phyloP scores from a whole-genome alignment of 2,329 filamentous ascomycete species.

The Verticillium longisporum region DNA sequence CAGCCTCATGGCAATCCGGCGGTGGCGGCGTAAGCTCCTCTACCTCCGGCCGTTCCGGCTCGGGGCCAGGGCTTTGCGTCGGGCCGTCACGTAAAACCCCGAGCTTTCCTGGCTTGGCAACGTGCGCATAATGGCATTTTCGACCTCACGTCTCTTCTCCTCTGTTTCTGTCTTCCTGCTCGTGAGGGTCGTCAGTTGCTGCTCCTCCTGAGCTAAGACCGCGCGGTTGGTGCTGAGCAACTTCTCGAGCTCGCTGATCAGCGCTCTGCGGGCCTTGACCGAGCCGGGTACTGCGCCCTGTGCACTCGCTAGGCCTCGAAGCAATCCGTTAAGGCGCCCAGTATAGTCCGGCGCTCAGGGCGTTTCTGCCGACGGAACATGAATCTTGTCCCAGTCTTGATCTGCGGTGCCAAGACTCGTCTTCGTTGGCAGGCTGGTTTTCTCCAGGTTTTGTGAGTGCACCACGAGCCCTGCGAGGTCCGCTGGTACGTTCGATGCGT shows the following conservation, averaged over 20 bases:
- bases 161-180: constrained; percentile 69
- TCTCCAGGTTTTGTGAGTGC: constrained; percentile 66
- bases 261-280: constrained; percentile 72
- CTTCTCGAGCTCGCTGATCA: constrained; percentile 77
- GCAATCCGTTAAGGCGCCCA: constrained; percentile 78
- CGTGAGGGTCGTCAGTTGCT: constrained; percentile 55
- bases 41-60: constrained; percentile 69
- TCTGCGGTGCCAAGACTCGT: constrained; percentile 64
- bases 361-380: constrained; percentile 58
- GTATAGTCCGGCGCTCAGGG: constrained; percentile 88
- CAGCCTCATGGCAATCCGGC: constrained; percentile 30
- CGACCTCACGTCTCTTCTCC: constrained; percentile 78
- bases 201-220: constrained; percentile 64
- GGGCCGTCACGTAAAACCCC: constrained; percentile 38
- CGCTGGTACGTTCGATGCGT: constrained; percentile 54
- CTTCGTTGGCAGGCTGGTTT: constrained; percentile 62
- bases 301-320: constrained; percentile 81
- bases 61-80: constrained; percentile 40
- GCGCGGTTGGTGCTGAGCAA: constrained; percentile 67
- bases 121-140: constrained; percentile 83
- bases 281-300: constrained; percentile 85
- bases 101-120: constrained; percentile 53
- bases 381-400: constrained; percentile 77
- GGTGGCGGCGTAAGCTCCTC: constrained; percentile 82
- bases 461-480: constrained; percentile 73